Base-by-base conservation (phyloP, 2,329 filamentous ascomycete species). In the Metarhizium rileyi region DNA sequence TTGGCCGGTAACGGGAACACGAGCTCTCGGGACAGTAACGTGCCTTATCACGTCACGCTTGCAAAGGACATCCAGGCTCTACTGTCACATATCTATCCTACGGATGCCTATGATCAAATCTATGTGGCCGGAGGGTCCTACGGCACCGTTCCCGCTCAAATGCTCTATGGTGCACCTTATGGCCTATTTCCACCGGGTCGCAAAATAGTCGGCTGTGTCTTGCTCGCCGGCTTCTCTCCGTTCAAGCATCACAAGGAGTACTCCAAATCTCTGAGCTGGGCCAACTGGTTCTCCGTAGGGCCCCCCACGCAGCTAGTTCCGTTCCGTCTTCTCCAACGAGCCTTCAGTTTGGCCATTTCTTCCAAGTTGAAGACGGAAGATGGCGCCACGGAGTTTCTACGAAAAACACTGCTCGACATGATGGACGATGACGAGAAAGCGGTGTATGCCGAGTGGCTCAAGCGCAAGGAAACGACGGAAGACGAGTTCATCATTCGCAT, bases 101-200 rank as follows among this genome's bases (percentile, higher is more conserved):
- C 38, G 1, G 48, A 25, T 4, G 53, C 28, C 12, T 55, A 48
- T 23, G 55, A 56, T 26, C 40, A 23, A 5, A 45, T 59, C 9
- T 56, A 56, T 44, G 10, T 58, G 22, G 52, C 49, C 4, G 56
- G 55, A 9, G 55, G 57, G 8, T 59, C 57, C 3, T 59, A 59
- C 18, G 57, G 56, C 46, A 57, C 56, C 9, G 54, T 57, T 16
- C 55, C 44, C 16, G 56, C 56, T 5, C 57, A 59, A 47, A 59
- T 59, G 54, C 47, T 59, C 1, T 59, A 55, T 33, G 56, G 57
- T 3, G 57, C 56, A 2, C 51, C 56, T 1, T 57, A 57, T 33
- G 50, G 52, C 22, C n/a, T 55, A 2, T 57, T 57, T 25, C 57
- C 56, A 6, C 35, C 50, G 16, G 56, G 54, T 7, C 45, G 47